These are phyloP conservation scores for Colletotrichum sansevieriae DNA, from an alignment of 2,329 filamentous ascomycete species.

Conservation along the genomic window DNA sequence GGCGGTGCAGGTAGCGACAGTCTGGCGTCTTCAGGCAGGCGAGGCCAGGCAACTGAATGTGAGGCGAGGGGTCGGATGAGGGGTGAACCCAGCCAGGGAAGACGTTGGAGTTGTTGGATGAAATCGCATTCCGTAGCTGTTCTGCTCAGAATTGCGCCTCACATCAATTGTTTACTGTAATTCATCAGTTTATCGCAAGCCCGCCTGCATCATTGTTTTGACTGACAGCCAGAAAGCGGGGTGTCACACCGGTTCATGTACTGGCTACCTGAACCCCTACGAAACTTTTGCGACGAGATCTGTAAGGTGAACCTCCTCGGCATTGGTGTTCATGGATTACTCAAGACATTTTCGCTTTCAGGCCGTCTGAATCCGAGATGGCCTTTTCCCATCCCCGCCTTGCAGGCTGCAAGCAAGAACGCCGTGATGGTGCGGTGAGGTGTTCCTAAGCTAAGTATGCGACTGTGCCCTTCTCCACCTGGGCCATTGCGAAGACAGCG, in stretches of 20 bases:
- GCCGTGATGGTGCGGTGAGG: background rate
- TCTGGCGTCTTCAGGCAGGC: conserved; percentile 10
- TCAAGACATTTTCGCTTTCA: too few species aligned
- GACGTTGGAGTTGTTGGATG: background rate
- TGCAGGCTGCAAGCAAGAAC: too few species aligned
- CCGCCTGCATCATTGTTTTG: conserved; percentile 7
- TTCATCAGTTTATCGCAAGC: background rate
- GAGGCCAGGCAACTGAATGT: conserved; percentile 1
- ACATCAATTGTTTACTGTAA: background rate
- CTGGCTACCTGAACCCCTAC: background rate
- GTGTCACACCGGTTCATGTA: too few species aligned
- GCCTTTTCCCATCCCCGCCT: too few species aligned
- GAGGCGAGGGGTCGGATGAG: conserved; percentile 12
- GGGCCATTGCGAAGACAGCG: background rate
- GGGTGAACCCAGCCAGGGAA: conserved; percentile 11
- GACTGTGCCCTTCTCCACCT: conserved; percentile 6
- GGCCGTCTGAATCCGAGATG: too few species aligned
- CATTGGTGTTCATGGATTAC: too few species aligned
- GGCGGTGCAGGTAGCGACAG: conserved; percentile 20
- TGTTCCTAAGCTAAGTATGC: conserved; percentile 6
- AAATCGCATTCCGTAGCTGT: background rate
- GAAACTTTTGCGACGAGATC: too few species aligned
- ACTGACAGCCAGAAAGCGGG: conserved; percentile 1
- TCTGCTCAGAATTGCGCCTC: background rate
- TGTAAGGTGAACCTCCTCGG: too few species aligned